phyloP scores from a whole-genome alignment of 2,329 filamentous ascomycete species.

The Ceratocystis colombiana region DNA sequence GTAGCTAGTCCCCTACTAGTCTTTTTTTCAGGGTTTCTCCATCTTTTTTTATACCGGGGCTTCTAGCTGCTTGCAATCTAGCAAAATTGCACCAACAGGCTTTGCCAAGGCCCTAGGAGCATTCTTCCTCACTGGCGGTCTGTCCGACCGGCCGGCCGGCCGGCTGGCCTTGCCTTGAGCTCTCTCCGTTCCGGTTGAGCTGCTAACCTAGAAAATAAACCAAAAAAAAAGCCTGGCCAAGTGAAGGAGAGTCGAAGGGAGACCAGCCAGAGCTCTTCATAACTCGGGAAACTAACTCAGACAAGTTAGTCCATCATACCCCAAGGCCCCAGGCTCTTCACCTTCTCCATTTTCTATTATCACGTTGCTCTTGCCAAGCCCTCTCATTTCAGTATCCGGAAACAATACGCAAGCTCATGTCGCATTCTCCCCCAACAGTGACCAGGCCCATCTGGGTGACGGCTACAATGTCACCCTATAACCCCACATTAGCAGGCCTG shows the following conservation, averaged over 20 bases:
- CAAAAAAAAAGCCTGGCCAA: background rate
- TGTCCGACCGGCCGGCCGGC: background rate
- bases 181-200: background rate
- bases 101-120: background rate
- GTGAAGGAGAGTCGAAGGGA: background rate
- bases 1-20: background rate
- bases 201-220: background rate
- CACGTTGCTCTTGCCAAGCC: conserved; percentile 3
- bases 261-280: background rate
- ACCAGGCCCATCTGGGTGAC: background rate
- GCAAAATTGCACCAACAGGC: background rate
- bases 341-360: background rate
- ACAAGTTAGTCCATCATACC: background rate
- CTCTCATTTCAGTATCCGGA: background rate
- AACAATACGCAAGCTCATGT: background rate
- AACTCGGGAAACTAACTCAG: background rate
- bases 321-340: background rate
- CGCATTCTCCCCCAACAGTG: background rate
- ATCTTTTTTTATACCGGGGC: background rate
- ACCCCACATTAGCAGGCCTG: background rate
- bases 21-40: background rate
- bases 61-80: background rate
- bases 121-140: background rate
- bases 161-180: background rate
- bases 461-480: conserved; percentile 5